Conservation (phyloP, 345 rosid genomes). For the Chamaenerion angustifolium region DNA sequence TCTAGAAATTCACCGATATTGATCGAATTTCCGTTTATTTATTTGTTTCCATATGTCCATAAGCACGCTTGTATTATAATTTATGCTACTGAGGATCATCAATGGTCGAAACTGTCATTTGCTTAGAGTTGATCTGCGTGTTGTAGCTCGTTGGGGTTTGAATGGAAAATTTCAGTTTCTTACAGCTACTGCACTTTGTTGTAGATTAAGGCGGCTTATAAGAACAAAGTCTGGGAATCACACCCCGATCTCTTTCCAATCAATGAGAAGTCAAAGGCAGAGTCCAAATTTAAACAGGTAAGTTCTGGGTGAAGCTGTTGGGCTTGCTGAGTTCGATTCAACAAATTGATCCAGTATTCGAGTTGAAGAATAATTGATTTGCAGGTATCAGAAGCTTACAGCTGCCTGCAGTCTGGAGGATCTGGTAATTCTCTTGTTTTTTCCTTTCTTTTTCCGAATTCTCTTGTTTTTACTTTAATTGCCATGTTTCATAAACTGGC, state of each 20-base stretch:
- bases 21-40: too few relatives aligned
- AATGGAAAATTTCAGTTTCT: not conserved
- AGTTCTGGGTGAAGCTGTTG: not conserved
- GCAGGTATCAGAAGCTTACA: constrained; percentile 67
- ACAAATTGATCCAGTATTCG: not conserved
- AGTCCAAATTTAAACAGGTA: constrained; percentile 66
- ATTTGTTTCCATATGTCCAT: too few relatives aligned
- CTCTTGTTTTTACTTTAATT: not conserved
- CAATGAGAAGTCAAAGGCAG: constrained; percentile 50
- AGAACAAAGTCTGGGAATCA: constrained; percentile 72
- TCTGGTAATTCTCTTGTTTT: constrained; percentile 6
- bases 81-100: too few relatives aligned
- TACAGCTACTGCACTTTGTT: not conserved
- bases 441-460: not conserved
- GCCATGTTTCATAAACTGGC: constrained; percentile 21
- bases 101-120: too few relatives aligned
- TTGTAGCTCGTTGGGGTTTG: not conserved
- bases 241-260: constrained; percentile 80
- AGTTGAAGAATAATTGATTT: not conserved
- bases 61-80: too few relatives aligned
- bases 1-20: too few relatives aligned
- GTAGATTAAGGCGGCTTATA: constrained; percentile 75
- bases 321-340: constrained; percentile 1
- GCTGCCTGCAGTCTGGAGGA: constrained; percentile 52
- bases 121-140: too few relatives aligned